Evolutionary conservation across 768 basidiomycete genomes (phyloP), one percentile per base, ranked within the genome.

Genomic region (Mycena vitilis): DNA sequence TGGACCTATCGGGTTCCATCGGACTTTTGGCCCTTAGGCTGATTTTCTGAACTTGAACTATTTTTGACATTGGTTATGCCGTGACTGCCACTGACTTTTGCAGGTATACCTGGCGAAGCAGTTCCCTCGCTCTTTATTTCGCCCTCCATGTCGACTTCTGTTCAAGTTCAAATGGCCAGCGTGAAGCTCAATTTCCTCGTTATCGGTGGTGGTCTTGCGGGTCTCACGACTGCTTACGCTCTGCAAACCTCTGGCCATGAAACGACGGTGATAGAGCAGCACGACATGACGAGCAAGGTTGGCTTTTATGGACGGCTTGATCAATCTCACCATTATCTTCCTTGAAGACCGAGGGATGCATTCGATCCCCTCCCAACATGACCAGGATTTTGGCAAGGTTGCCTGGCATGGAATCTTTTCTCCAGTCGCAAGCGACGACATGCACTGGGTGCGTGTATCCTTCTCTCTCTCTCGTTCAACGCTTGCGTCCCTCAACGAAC

Each of bases 141-240:
- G 8, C 34, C 45, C 54, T 34, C 36, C 63, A 64, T 64, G 63
- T 52, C 63, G 23, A 0, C 38, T 6, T 13, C 38, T 7, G 8
- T 20, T 37, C 36, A 56, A 10, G n/a, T 20, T 36, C 22, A 49
- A 42, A 47, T 47, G 13, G 4, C 47, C 15, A n/a, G n/a, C n/a
- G 20, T 65, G 23, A 42, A 22, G 54, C 77, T 82, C 76, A 80
- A 79, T 62, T 73, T 79, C 34, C 72, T 82, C 42, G 75, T 82
- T 61, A 68, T 82, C 25, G 81, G 80, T 4, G 80, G 75, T 12
- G 79, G 80, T 1, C 75, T 81, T 58, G 77, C 77, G 15, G 81
- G 81, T n/a, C 76, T 82, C 6, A 71, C 77, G 5, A 68, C 75
- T 37, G 80, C 78, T 47, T 77, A 76, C 60, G 74, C 80, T 38